Evolutionary conservation across 306 rosid genomes (phyloP).

Genomic region (Citrullus amarus): DNA sequence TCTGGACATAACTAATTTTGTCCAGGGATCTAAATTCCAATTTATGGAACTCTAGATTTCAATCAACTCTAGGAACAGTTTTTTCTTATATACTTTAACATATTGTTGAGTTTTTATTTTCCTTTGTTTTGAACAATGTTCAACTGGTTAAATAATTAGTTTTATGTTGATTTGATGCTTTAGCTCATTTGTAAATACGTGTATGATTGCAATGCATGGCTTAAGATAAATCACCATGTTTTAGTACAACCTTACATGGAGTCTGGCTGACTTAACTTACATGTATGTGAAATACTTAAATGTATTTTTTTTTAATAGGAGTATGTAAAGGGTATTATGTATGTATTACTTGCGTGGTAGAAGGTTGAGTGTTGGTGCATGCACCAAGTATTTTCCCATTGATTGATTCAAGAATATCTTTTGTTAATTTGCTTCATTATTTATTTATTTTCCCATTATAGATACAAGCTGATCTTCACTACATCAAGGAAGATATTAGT

Average conservation of each 20-base stretch:
- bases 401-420: background rate
- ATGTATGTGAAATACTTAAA: too few species aligned
- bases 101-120: background rate
- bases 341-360: background rate
- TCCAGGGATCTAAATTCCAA: background rate
- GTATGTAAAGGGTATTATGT: background rate
- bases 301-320: background rate
- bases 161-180: background rate
- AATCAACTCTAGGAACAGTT: background rate
- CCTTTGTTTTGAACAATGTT: background rate
- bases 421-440: background rate
- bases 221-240: background rate
- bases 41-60: background rate
- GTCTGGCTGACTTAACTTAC: background rate
- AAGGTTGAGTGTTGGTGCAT: background rate
- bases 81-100: background rate
- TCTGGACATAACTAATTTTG: background rate
- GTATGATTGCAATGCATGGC: background rate
- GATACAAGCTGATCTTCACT: constrained; percentile 79
- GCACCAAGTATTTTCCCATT: background rate
- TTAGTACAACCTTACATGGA: background rate
- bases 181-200: background rate
- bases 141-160: too few species aligned
- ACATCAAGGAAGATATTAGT: constrained; percentile 64
- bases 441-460: constrained; percentile 8